phyloP scores from a whole-genome alignment of 345 rosid species.

The Brassica juncea region DNA sequence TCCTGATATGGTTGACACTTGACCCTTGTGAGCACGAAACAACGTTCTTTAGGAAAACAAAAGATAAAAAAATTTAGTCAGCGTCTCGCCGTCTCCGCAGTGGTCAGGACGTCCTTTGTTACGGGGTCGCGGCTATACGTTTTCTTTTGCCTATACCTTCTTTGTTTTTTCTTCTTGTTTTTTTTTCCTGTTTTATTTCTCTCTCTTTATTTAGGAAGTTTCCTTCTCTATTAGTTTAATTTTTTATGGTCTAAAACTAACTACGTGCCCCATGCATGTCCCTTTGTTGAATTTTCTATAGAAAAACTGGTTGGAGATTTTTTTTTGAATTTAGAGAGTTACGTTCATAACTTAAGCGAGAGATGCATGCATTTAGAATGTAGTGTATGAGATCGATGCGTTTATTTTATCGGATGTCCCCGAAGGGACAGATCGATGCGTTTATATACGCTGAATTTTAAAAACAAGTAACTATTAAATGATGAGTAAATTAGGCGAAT shows the following conservation, averaged over 20 bases:
- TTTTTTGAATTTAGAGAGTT: too few relatives aligned
- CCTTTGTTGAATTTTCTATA: neutral
- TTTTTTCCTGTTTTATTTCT: too few relatives aligned
- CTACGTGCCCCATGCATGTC: constrained; percentile 38
- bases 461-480: too few relatives aligned
- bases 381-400: neutral
- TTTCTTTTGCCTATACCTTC: constrained; percentile 20
- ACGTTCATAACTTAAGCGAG: neutral
- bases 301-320: too few relatives aligned
- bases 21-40: constrained; percentile 42
- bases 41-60: constrained; percentile 37
- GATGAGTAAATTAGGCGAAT: too few relatives aligned
- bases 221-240: constrained; percentile 11
- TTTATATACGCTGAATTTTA: neutral
- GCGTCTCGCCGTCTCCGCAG: constrained; percentile 39
- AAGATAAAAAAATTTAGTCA: constrained; percentile 6
- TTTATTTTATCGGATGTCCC: too few relatives aligned
- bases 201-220: constrained; percentile 33
- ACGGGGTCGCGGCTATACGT: constrained; percentile 41
- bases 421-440: too few relatives aligned
- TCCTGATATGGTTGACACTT: constrained; percentile 30
- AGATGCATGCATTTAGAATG: neutral
- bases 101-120: constrained; percentile 40
- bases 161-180: constrained; percentile 12
- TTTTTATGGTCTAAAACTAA: constrained; percentile 17